These are phyloP conservation scores for Nyctanthes arbortristis DNA, from an alignment of 257 asterid species.

Conservation along the genomic window DNA sequence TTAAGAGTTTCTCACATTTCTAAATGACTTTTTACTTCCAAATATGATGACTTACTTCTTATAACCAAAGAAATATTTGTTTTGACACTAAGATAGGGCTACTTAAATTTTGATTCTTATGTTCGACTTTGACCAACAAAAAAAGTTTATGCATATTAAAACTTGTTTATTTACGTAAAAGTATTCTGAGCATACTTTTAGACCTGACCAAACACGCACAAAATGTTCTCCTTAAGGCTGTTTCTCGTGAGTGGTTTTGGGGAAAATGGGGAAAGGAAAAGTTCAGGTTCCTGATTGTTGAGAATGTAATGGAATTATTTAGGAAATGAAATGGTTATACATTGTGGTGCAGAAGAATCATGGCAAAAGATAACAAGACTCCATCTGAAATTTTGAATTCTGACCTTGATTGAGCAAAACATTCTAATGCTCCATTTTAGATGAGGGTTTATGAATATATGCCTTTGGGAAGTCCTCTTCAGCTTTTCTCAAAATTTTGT, in stretches of 20 bases:
- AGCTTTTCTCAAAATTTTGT: not conserved
- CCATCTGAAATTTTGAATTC: too few species aligned
- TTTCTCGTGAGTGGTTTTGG: not conserved
- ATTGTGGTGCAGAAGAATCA: not conserved
- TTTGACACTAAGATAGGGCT: not conserved
- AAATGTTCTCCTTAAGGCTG: not conserved
- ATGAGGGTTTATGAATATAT: not conserved
- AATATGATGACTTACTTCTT: not conserved
- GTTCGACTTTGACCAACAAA: not conserved
- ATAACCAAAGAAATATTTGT: not conserved
- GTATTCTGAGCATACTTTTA: not conserved
- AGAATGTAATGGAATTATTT: not conserved
- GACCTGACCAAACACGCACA: too few species aligned
- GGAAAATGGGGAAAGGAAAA: not conserved
- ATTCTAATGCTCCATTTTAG: not conserved
- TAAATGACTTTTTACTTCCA: not conserved
- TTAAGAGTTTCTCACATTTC: not conserved
- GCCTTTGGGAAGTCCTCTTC: not conserved
- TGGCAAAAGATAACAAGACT: conserved; percentile 2
- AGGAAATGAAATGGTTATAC: not conserved
- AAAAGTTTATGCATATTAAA: too few species aligned
- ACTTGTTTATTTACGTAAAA: not conserved
- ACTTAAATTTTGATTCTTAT: not conserved
- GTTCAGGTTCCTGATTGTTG: not conserved
- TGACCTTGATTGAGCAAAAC: too few species aligned